phyloP scores from a whole-genome alignment of 352 stramenopile species.

The Pelagophyceae sp. region DNA sequence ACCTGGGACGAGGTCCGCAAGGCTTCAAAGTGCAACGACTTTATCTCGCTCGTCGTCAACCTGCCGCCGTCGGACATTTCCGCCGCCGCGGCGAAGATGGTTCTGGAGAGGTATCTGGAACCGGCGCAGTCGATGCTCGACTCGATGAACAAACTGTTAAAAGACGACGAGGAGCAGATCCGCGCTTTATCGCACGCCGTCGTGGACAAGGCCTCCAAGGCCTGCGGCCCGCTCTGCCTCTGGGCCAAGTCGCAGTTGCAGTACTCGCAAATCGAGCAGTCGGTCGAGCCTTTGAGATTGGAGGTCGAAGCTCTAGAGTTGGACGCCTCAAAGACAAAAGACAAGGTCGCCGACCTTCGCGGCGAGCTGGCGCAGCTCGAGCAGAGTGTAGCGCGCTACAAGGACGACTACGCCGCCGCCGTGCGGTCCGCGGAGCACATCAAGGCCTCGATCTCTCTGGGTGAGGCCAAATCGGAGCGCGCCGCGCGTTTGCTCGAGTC shows the following conservation, averaged over 20 bases:
- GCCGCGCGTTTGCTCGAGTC: constrained; percentile 94
- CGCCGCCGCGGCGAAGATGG: constrained; percentile 97
- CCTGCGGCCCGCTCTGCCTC: constrained; percentile 96
- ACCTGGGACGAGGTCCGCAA: constrained; percentile 91
- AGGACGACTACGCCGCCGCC: constrained; percentile 93
- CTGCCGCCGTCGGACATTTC: constrained; percentile 90
- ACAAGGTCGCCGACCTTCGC: constrained; percentile 80
- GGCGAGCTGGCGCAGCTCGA: constrained; percentile 86
- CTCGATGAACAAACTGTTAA: constrained; percentile 91
- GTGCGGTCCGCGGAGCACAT: constrained; percentile 96
- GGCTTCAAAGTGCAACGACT: constrained; percentile 91
- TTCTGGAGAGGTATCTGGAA: constrained; percentile 96
- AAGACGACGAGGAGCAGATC: constrained; percentile 76
- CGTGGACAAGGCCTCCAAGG: constrained; percentile 82
- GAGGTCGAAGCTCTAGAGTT: constrained; percentile 95
- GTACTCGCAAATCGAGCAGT: constrained; percentile 95
- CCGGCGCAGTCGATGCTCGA: constrained; percentile 96
- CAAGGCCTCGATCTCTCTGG: constrained; percentile 92
- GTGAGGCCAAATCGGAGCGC: constrained; percentile 92
- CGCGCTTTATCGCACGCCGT: constrained; percentile 34
- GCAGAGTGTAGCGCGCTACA: constrained; percentile 91
- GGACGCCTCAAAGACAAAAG: constrained; percentile 75
- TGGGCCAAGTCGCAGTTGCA: constrained; percentile 97
- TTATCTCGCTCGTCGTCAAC: constrained; percentile 97
- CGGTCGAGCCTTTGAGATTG: constrained; percentile 93